A percentile compares a stretch with the other conserved stretches of the same genome.
Conservation (phyloP, 2,329 filamentous ascomycete species). For the Metarhizium album region DNA sequence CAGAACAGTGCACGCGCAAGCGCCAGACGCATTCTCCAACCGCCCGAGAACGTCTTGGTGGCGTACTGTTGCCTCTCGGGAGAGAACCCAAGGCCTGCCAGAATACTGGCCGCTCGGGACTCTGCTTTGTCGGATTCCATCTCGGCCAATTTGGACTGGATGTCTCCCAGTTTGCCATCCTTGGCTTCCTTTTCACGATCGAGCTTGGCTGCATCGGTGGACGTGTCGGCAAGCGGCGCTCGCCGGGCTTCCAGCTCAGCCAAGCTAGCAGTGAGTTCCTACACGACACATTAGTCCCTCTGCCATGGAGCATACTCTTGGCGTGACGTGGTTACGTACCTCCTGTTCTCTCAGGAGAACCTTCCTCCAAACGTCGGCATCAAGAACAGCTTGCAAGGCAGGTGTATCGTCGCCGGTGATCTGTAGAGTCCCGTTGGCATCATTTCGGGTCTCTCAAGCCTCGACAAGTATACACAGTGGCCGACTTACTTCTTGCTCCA, state of each 20-base stretch:
- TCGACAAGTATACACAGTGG: background rate
- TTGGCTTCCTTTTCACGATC: slow-evolving; percentile 83
- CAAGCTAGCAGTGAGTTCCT: slow-evolving; percentile 70
- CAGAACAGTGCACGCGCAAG: slow-evolving; percentile 93
- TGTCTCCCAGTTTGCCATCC: slow-evolving; percentile 81
- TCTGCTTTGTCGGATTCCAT: slow-evolving; percentile 99
- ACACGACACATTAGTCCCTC: background rate
- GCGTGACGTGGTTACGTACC: slow-evolving; percentile 33
- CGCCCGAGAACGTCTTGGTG: slow-evolving; percentile 97
- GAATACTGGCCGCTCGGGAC: slow-evolving; percentile 85
- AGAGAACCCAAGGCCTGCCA: slow-evolving; percentile 95
- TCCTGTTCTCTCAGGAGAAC: slow-evolving; percentile 83
- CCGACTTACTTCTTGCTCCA: slow-evolving; percentile 76
- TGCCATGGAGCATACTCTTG: background rate
- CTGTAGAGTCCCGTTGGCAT: slow-evolving; percentile 28
- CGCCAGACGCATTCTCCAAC: slow-evolving; percentile 98
- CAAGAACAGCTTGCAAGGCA: slow-evolving; percentile 86
- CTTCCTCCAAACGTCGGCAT: slow-evolving; percentile 98
- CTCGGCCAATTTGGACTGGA: slow-evolving; percentile 84
- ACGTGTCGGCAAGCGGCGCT: slow-evolving; percentile 77
- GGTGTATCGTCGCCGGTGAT: slow-evolving; percentile 93
- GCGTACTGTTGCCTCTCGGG: slow-evolving; percentile 82
- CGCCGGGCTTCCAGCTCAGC: slow-evolving; percentile 68
- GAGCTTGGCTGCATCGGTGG: slow-evolving; percentile 72
- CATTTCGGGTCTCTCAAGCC: background rate